Percentiles rank a stretch among this genome's conserved stretches.
Conservation (phyloP, 164 flowering plant species). For the Paratinospora sagittata region DNA sequence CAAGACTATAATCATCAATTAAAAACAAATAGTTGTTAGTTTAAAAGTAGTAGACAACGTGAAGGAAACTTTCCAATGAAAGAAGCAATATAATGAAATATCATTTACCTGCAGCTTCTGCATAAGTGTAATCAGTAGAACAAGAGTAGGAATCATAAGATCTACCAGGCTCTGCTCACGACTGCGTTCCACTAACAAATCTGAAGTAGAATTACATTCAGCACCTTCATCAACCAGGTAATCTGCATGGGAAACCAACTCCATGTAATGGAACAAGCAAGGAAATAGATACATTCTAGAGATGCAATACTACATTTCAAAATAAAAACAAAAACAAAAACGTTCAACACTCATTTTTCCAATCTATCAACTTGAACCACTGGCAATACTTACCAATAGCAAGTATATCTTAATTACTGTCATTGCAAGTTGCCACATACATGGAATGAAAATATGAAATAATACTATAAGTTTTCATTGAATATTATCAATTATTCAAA, state of each 20-base stretch:
- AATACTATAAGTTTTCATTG: no score
- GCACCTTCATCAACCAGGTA: slow-evolving; percentile 98
- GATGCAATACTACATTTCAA: no score
- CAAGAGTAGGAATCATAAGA: slow-evolving; percentile 74
- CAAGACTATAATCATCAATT: neutral
- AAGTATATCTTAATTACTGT: no score
- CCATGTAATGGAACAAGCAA: neutral
- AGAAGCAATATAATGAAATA: neutral
- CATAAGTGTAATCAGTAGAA: slow-evolving; percentile 59
- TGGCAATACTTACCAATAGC: no score
- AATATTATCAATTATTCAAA: no score
- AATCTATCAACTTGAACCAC: no score
- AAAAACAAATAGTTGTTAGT: neutral
- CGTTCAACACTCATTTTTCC: no score
- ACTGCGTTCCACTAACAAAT: slow-evolving; percentile 78
- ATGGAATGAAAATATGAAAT: no score
- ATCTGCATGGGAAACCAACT: slow-evolving; percentile 41
- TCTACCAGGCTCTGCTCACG: slow-evolving; percentile 81
- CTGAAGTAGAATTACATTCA: slow-evolving; percentile 83
- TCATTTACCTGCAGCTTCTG: slow-evolving; percentile 69
- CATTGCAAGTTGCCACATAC: no score
- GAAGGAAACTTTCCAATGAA: neutral
- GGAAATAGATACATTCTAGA: neutral
- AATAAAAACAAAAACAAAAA: no score
- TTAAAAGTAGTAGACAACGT: neutral